Base-by-base conservation (phyloP, 768 basidiomycete genomes). In the Leccinum disarticulatum region DNA sequence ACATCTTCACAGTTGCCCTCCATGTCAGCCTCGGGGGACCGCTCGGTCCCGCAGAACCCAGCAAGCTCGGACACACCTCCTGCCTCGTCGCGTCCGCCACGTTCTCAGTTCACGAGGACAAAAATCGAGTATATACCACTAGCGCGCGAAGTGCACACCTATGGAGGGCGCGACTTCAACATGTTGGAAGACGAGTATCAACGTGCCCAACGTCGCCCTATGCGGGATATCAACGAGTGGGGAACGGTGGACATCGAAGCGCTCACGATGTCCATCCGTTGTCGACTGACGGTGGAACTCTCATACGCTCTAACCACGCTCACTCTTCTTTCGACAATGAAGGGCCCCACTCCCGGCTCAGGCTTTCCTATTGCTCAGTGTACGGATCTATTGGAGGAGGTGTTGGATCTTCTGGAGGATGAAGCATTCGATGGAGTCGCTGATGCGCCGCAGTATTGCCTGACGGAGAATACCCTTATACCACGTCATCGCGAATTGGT, bases 261-360 rank as follows among this genome's bases (percentile, higher is more conserved):
- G n/a, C 80, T 99, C 53, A 87, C 87, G n/a, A 87, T 99, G 88
- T 91, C 91, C 31, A 77, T 99, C 43, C 89, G 95, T 33, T 96
- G 91, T 36, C 81, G 95, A 36, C 76, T 98, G 46, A 81, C 87
- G 9, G 80, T 85, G 50, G 96, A 99, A 73, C 77, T 95, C 55
- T 88, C 94, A 4, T 98, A 95, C 70, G 93, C 91, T 5, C 76
- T 99, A 64, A 93, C 94, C 22, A 91, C 92, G 5, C 80, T 98
- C 64, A 87, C 87, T 4, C 77, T 96, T 69, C 77, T 97, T 58
- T 89, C 90, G 13, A 86, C 87, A 2, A 87, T 92, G 84, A 84
- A 84, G 30, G 87, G 85, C 10, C 83, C 82, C 58, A 79, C 81
- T n/a, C 70, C 68, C 5, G 75, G 76, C 48, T 68, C 71, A 3